Evolutionary conservation across 176 grass and related monocot species (phyloP).

Genomic region (Aegilops tauschii): DNA sequence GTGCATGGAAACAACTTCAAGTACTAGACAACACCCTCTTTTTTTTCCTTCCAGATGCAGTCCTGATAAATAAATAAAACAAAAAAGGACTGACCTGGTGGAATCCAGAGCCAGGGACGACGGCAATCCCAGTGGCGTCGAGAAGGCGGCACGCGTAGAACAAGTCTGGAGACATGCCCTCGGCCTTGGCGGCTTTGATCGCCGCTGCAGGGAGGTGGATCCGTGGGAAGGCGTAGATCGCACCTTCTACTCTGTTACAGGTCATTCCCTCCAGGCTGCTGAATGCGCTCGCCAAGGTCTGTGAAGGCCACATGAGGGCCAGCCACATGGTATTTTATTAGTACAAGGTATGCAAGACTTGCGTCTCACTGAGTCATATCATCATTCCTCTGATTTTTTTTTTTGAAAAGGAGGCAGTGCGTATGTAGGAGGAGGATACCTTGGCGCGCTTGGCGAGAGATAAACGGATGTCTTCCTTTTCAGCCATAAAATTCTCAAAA

Average conservation of each 20-base stretch:
- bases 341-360: background rate
- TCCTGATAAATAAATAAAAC: too few species aligned
- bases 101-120: constrained; percentile 71
- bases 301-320: background rate
- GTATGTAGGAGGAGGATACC: constrained; percentile 30
- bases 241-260: constrained; percentile 62
- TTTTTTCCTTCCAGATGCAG: too few species aligned
- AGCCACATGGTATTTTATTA: background rate
- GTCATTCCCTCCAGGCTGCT: constrained; percentile 61
- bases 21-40: too few species aligned
- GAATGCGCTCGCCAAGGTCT: constrained; percentile 66
- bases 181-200: constrained; percentile 46
- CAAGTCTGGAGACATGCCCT: constrained; percentile 36
- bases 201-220: constrained; percentile 49
- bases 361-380: background rate
- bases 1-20: too few species aligned
- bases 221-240: constrained; percentile 71
- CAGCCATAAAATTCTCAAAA: constrained; percentile 44
- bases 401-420: background rate
- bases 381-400: background rate
- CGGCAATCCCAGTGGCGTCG: constrained; percentile 47
- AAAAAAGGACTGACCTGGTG: constrained; percentile 40
- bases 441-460: constrained; percentile 55
- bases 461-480: constrained; percentile 50
- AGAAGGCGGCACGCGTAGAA: constrained; percentile 61